Evolutionary conservation across 1,284 basidiomycete genomes (phyloP), one percentile per base, ranked within the genome.

Genomic region (Cutaneotrichosporon daszewskae): DNA sequence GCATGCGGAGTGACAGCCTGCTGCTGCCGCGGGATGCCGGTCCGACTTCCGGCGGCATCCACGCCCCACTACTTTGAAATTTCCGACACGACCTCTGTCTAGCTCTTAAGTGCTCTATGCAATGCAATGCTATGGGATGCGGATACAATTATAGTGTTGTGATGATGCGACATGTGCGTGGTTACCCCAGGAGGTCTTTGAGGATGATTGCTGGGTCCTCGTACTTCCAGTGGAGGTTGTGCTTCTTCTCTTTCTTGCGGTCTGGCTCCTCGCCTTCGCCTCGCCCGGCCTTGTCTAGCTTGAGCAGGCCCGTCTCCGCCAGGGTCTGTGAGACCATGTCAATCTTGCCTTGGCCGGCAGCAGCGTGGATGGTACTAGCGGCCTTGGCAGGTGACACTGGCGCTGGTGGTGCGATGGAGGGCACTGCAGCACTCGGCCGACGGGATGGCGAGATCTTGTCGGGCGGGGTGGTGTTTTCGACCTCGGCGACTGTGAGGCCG

Each of bases 221-320:
- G 52, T 72, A 72, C 45, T 64, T 66, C 69, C 69, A 72, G 55
- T 72, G 68, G 27, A 63, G 44, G 40, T 57, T 67, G 51, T 68
- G 67, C 41, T 65, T 68, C 47, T 60, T 64, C 22, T 60, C 62
- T 12, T 43, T 35, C 51, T 69, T 67, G 43, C 59, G 62, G 19
- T 54, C 57, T 17, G 19, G 42, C 18, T 55, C 58, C 0, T 47
- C 57, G 16, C 53, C 56, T 3, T 50, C 59, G 44, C 55, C 54
- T 39, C 58, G 52, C 12, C 60, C 59, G 1, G 57, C 56, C 40
- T 65, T 63, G 48, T 69, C 67, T 11, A 67, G 34, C 43, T 68
- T 68, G 24, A 69, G 44, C 37, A 69, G 36, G 5, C 60, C 60
- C 6, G 49, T 54, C 9, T 54, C 54, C 12, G 61, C 24, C n/a